phyloP scores from a whole-genome alignment of 2,329 filamentous ascomycete species.

The Venturiaceae sp. region DNA sequence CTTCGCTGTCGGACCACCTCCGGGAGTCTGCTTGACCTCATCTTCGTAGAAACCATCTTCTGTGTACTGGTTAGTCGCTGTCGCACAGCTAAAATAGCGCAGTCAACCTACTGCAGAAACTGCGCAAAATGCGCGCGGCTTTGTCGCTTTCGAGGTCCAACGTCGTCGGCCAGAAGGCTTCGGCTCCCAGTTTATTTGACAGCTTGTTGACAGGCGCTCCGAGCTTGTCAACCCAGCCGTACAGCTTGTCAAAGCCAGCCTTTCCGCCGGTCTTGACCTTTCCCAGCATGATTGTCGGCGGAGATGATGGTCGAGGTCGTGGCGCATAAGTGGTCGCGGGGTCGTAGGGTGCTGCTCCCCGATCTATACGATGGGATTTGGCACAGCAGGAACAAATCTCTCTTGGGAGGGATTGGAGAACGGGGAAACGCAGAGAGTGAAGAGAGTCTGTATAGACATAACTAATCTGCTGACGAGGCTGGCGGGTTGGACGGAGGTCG shows the following conservation, averaged over 20 bases:
- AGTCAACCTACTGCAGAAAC: slow-evolving; percentile 67
- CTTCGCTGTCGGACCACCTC: slow-evolving; percentile 34
- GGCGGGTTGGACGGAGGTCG: background rate
- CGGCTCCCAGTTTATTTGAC: slow-evolving; percentile 70
- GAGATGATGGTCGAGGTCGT: background rate
- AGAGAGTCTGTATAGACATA: slow-evolving; percentile 1
- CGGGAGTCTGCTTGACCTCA: slow-evolving; percentile 31
- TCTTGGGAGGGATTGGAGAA: background rate
- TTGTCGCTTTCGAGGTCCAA: slow-evolving; percentile 88
- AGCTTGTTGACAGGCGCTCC: slow-evolving; percentile 70
- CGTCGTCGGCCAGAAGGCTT: slow-evolving; percentile 77
- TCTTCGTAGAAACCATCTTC: slow-evolving; percentile 61
- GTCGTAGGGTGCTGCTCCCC: background rate
- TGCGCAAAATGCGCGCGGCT: slow-evolving; percentile 77
- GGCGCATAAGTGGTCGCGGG: background rate
- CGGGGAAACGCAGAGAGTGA: background rate
- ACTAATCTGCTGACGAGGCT: background rate
- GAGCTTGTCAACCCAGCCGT: slow-evolving; percentile 56
- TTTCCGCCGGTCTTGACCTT: slow-evolving; percentile 46
- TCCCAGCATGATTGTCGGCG: slow-evolving; percentile 34
- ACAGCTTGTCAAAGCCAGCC: slow-evolving; percentile 66
- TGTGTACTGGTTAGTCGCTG: slow-evolving; percentile 20
- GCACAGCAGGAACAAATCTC: background rate
- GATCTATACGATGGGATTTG: background rate
- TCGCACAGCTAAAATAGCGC: background rate